These are phyloP conservation scores for Corchorus olitorius DNA, from an alignment of 345 rosid species.

Conservation along the genomic window DNA sequence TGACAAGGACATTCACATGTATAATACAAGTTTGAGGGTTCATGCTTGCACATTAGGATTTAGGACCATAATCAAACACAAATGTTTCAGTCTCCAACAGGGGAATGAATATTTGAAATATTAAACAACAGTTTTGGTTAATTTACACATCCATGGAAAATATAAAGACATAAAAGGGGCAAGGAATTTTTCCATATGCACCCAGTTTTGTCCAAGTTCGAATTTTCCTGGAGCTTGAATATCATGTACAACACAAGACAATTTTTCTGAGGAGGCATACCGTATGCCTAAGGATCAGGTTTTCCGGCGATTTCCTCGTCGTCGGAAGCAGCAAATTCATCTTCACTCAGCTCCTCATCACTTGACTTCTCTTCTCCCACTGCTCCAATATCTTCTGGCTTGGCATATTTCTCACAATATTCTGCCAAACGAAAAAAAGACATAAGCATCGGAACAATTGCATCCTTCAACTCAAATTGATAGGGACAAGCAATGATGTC, in stretches of 20 bases:
- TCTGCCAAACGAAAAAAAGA: conserved; percentile 39
- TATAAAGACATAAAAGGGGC: conserved; percentile 29
- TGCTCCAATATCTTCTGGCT: conserved; percentile 62
- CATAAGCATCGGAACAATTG: neutral
- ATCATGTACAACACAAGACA: conserved; percentile 49
- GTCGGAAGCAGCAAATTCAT: conserved; percentile 60
- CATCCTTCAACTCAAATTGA: neutral
- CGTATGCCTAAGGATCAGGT: conserved; percentile 61
- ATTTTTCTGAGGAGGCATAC: conserved; percentile 4
- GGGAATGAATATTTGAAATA: conserved; percentile 34
- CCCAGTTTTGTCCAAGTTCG: conserved; percentile 24
- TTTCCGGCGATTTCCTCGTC: conserved; percentile 81
- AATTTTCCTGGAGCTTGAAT: conserved; percentile 39
- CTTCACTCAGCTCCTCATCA: conserved; percentile 87
- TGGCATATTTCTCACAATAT: conserved; percentile 86
- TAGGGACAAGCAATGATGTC: neutral
- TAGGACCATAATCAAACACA: neutral
- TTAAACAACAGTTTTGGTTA: conserved; percentile 28
- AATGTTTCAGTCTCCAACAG: conserved; percentile 9
- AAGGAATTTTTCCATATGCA: conserved; percentile 36
- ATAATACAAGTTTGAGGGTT: too few relatives aligned
- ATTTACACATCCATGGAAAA: conserved; percentile 48
- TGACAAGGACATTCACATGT: neutral
- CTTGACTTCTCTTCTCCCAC: conserved; percentile 71
- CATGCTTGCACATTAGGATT: conserved; percentile 13